These are phyloP conservation scores for Neonectria hederae DNA, from an alignment of 2,329 filamentous ascomycete species.

Conservation along the genomic window DNA sequence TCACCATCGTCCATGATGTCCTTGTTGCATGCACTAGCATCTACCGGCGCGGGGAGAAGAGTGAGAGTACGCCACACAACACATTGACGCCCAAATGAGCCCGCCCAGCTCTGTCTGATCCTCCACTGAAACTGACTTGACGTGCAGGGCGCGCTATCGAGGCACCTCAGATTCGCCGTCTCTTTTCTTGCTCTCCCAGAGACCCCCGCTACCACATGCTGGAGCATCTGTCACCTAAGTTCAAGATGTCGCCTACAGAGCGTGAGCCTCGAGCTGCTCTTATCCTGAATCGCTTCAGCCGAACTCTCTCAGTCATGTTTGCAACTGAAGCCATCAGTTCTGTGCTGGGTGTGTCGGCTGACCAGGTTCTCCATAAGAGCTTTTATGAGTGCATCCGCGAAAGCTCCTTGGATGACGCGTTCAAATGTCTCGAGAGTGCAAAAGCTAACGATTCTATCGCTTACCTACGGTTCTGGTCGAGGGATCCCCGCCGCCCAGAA, in stretches of 20 bases:
- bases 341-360: constrained; percentile 78
- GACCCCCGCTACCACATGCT: constrained; percentile 93
- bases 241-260: constrained; percentile 68
- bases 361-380: constrained; percentile 77
- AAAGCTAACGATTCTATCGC: constrained; percentile 93
- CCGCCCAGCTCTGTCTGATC: background rate
- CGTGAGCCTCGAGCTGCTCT: constrained; percentile 85
- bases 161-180: constrained; percentile 78
- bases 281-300: constrained; percentile 86
- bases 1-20: constrained; percentile 88
- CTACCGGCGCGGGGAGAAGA: constrained; percentile 74
- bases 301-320: constrained; percentile 86
- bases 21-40: constrained; percentile 86
- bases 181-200: constrained; percentile 82
- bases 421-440: constrained; percentile 82
- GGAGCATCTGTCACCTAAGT: constrained; percentile 84
- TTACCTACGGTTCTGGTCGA: constrained; percentile 86
- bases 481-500: constrained; percentile 73
- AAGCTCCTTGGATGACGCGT: constrained; percentile 78
- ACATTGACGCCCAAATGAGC: background rate
- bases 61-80: constrained; percentile 70
- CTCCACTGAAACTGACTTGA: constrained; percentile 20
- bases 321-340: constrained; percentile 79
- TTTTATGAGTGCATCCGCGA: constrained; percentile 90
- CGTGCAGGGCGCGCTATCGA: constrained; percentile 75